Evolutionary conservation across 495 filamentous ascomycete species (phyloP), one percentile per base, ranked within the genome.

Genomic region (Tetracladium setigerum): DNA sequence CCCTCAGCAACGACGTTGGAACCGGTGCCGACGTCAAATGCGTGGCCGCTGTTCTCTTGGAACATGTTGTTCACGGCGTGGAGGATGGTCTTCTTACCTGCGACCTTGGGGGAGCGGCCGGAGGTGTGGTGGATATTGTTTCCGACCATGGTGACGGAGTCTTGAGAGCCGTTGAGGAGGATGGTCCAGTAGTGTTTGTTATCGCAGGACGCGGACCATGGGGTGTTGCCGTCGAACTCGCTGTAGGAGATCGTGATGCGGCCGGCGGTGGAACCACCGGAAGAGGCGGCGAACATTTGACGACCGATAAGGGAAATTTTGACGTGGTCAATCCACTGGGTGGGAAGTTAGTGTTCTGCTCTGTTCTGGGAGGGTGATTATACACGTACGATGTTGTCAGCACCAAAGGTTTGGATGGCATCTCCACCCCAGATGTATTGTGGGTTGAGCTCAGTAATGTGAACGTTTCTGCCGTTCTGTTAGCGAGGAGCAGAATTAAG

Each of bases 51-150:
- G 57, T 67, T 71, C 49, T 68, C 64, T 55, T 72, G 65, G 56
- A 64, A 78, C 69, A 77, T 76, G 65, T 78, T 80, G 70, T 78
- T 78, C 53, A 77, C 73, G 35, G 62, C 64, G 37, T 70, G 74
- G 56, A 71, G 62, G 46, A 71, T 59, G 49, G 60, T 68, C 56
- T 70, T 67, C 54, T 70, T 67, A 13, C 19, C 18, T 35, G 59
- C 62, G 44, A 77, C 59, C 55, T 74, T 76, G 37, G 73, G 74
- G 27, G 65, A 61, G 50, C 74, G 74, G 39, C 74, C 73, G 18
- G 62, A 68, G 38, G 68, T 73, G 53, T 76, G 63, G 54, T 76
- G 67, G 47, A 76, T 67, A 48, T 69, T 71, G 58, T 73, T 73
- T 44, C 61, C 59, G 40, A 61, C 60, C 31, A 73, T 52, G 14